A percentile compares a stretch with the other conserved stretches of the same genome.
Evolutionary conservation across 352 stramenopile genomes (phyloP).

Genomic region (Pythium periplocum): DNA sequence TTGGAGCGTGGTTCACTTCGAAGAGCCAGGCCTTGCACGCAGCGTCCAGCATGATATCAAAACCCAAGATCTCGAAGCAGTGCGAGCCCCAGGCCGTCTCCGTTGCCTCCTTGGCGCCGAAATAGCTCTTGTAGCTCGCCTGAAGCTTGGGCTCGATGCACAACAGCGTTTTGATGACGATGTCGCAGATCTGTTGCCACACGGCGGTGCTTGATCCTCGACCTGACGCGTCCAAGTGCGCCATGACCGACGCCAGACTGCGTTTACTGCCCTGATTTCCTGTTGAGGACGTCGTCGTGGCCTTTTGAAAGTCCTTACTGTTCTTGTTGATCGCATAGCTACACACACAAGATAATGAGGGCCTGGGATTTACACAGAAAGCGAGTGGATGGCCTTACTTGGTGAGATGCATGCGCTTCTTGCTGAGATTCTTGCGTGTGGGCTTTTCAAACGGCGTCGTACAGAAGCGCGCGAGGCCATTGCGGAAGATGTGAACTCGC

Average conservation of each 20-base stretch:
- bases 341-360: neutral
- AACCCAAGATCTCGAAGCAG: slow-evolving; percentile 43
- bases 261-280: slow-evolving; percentile 32
- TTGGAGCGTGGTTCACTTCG: slow-evolving; percentile 44
- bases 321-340: slow-evolving; percentile 49
- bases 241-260: slow-evolving; percentile 28
- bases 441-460: slow-evolving; percentile 37
- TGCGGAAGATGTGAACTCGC: slow-evolving; percentile 79
- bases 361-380: neutral
- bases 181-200: slow-evolving; percentile 33
- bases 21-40: slow-evolving; percentile 35
- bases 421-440: slow-evolving; percentile 26
- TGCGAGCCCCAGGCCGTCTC: slow-evolving; percentile 27
- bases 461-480: slow-evolving; percentile 85
- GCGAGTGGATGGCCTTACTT: slow-evolving; percentile 18
- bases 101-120: slow-evolving; percentile 18
- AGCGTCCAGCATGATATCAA: slow-evolving; percentile 40
- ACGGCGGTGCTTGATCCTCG: slow-evolving; percentile 17
- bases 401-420: slow-evolving; percentile 45
- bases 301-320: slow-evolving; percentile 30
- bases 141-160: slow-evolving; percentile 31
- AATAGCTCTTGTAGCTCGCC: slow-evolving; percentile 38
- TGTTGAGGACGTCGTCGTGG: slow-evolving; percentile 2
- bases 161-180: slow-evolving; percentile 42
- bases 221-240: slow-evolving; percentile 20